Conservation (phyloP, 208 protist genomes). For the Trypanosoma vivax region DNA sequence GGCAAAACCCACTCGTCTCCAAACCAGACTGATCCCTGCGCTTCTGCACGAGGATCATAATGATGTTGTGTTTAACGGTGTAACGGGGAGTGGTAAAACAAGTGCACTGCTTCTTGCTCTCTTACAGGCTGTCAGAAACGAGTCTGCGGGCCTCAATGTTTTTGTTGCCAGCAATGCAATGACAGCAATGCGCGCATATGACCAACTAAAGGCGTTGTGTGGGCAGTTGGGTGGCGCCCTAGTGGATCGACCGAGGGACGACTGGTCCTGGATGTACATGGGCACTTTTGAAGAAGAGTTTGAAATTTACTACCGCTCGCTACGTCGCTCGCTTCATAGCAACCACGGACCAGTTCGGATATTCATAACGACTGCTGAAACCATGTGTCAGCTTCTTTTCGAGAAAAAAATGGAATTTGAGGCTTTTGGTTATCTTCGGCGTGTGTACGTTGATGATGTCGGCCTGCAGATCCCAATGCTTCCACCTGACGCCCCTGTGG, state of each 20-base stretch:
- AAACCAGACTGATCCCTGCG: constrained; percentile 59
- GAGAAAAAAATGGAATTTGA: constrained; percentile 85
- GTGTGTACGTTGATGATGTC: constrained; percentile 80
- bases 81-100: constrained; percentile 76
- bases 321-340: constrained; percentile 32
- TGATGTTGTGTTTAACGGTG: constrained; percentile 76
- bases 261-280: constrained; percentile 68
- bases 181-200: constrained; percentile 55
- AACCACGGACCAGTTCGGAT: constrained; percentile 47
- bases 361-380: constrained; percentile 77
- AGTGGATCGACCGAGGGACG: constrained; percentile 49
- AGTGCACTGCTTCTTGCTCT: constrained; percentile 64
- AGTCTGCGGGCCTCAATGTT: constrained; percentile 65
- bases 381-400: constrained; percentile 74
- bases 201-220: constrained; percentile 45
- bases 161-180: constrained; percentile 62
- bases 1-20: constrained; percentile 47
- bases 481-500: constrained; percentile 33
- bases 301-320: constrained; percentile 37
- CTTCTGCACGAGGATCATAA: constrained; percentile 81
- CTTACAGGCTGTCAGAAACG: constrained; percentile 60
- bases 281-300: constrained; percentile 48
- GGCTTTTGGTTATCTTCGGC: constrained; percentile 74
- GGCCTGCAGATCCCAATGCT: constrained; percentile 64
- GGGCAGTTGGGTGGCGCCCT: constrained; percentile 32